phyloP scores from a whole-genome alignment of 345 rosid genomes.

The Carallia pectinifolia region DNA sequence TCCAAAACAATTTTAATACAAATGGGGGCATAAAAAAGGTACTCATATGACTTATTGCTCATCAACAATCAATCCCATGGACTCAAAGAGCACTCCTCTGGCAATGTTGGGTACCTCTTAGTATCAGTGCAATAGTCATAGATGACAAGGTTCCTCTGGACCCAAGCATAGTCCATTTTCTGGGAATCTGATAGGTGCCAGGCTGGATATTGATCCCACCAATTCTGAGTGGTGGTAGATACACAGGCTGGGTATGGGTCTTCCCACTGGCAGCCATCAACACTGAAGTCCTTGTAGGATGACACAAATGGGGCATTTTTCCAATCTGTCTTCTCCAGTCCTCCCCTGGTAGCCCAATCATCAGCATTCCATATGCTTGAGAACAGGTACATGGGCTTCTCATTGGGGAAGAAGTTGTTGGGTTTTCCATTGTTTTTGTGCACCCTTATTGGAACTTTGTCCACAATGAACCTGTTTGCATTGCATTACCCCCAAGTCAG shows the following conservation, averaged over 20 bases:
- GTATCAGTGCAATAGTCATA: constrained; percentile 82
- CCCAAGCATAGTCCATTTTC: constrained; percentile 87
- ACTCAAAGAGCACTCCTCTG: constrained; percentile 79
- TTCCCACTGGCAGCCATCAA: constrained; percentile 87
- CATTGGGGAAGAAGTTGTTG: constrained; percentile 88
- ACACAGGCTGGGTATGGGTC: constrained; percentile 90
- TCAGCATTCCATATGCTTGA: constrained; percentile 98
- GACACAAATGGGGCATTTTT: constrained; percentile 84
- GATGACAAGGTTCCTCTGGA: constrained; percentile 80
- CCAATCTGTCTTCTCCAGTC: constrained; percentile 95
- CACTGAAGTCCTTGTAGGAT: constrained; percentile 77
- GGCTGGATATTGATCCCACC: constrained; percentile 96
- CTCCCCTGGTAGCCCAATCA: constrained; percentile 97
- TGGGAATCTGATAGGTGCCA: constrained; percentile 80
- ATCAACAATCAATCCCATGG: constrained; percentile 53
- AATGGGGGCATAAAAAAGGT: too few species aligned
- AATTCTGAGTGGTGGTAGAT: constrained; percentile 74
- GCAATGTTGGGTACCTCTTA: constrained; percentile 55
- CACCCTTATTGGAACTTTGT: constrained; percentile 74
- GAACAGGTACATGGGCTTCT: constrained; percentile 94
- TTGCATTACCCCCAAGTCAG: not conserved
- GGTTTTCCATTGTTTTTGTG: constrained; percentile 72
- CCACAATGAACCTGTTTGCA: constrained; percentile 66
- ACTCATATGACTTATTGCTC: not conserved
- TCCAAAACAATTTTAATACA: not conserved